Conservation (phyloP, 768 basidiomycete species). For the Suillus occidentalis region DNA sequence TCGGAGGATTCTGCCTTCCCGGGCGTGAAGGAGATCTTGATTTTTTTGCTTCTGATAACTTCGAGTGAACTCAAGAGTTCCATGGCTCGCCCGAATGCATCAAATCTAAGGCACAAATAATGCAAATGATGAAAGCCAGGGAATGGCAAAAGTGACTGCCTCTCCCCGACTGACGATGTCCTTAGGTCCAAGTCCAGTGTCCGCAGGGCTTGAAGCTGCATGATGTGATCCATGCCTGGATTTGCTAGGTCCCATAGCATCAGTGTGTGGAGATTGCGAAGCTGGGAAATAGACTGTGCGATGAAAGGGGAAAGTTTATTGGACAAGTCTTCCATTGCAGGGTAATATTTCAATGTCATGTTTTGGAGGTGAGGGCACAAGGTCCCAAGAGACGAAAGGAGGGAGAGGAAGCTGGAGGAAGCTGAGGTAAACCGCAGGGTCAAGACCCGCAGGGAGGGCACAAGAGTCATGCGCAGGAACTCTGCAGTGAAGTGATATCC, state of each 20-base stretch:
- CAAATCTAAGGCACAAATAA: not conserved
- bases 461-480: slow-evolving; percentile 23
- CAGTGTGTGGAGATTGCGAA: not conserved
- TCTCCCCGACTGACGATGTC: not conserved
- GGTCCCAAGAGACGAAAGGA: not conserved
- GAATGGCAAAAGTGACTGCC: not conserved
- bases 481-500: slow-evolving; percentile 20
- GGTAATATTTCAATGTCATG: not conserved
- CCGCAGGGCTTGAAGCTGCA: not conserved
- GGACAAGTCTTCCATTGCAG: not conserved
- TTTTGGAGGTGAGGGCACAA: not conserved
- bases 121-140: not conserved
- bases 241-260: too few species aligned
- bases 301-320: not conserved
- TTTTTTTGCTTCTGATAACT: not conserved
- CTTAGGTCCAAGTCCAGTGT: not conserved
- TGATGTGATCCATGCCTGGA: not conserved
- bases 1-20: not conserved
- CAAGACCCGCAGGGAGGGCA: slow-evolving; percentile 15
- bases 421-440: not conserved
- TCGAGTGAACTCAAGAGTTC: not conserved
- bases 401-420: not conserved
- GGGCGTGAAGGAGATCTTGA: not conserved
- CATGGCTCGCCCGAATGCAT: not conserved
- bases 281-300: not conserved